Conservation (phyloP, 176 grass and related monocot genomes). For the Sorghum bicolor region Sorghum_bicolor_NCBIv3 NC_012871.2:74593001-74593500, state of each 20-base stretch:
- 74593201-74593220: slow-evolving; percentile 66
- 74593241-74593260: background rate
- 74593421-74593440: slow-evolving; percentile 1
- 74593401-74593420: slow-evolving; percentile 78
- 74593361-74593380: slow-evolving; percentile 58
- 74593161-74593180: slow-evolving; percentile 55
- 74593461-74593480: background rate
- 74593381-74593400: slow-evolving; percentile 40
- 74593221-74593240: slow-evolving; percentile 76
- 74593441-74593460: background rate
- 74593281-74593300: background rate
- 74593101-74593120: slow-evolving; percentile 57
- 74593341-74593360: slow-evolving; percentile 47
- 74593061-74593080: background rate
- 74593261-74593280: background rate
- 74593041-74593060: background rate
- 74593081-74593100: background rate
- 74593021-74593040: background rate
- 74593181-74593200: slow-evolving; percentile 52
- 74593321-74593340: slow-evolving; percentile 31
- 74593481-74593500: background rate
- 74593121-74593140: slow-evolving; percentile 50
- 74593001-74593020: background rate
- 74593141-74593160: slow-evolving; percentile 52
- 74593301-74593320: background rate